A percentile compares a stretch with the other conserved stretches of the same genome.
Conservation (phyloP, 371 early-diverging fungal genomes). For the Mortierella sp. region DNA sequence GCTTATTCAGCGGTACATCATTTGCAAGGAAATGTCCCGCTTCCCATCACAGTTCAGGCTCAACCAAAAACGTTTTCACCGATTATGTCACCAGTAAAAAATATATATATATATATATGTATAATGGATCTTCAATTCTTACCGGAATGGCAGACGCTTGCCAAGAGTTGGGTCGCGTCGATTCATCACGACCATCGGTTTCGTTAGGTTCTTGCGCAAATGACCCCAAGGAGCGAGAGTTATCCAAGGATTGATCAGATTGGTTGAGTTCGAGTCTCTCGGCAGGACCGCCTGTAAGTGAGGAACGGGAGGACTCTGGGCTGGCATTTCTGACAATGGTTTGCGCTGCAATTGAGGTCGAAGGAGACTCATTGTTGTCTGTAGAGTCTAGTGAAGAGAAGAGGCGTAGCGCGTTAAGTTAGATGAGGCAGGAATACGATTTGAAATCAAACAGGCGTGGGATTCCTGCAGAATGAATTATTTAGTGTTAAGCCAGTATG, state of each 20-base stretch:
- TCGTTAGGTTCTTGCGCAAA: conserved; percentile 54
- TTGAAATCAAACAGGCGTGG: neutral
- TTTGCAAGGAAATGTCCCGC: neutral
- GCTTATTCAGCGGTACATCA: too few species aligned
- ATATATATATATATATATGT: neutral
- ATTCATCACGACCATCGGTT: conserved; percentile 7
- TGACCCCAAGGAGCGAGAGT: neutral
- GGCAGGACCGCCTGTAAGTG: neutral
- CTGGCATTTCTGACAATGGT: neutral
- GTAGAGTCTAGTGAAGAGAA: neutral
- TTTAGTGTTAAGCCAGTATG: neutral
- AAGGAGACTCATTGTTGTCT: neutral
- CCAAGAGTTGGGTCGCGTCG: conserved; percentile 21
- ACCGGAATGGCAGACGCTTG: conserved; percentile 21
- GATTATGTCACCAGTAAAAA: neutral
- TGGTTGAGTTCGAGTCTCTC: neutral
- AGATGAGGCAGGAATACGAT: neutral
- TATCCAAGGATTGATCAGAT: neutral
- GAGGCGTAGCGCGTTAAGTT: neutral
- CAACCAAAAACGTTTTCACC: neutral
- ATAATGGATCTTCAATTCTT: neutral
- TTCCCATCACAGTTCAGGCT: neutral
- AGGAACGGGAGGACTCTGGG: neutral
- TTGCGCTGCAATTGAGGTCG: neutral
- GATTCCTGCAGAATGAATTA: neutral